Conservation (phyloP, 163 green algal species). For the Trebouxiophyceae sp. region DNA sequence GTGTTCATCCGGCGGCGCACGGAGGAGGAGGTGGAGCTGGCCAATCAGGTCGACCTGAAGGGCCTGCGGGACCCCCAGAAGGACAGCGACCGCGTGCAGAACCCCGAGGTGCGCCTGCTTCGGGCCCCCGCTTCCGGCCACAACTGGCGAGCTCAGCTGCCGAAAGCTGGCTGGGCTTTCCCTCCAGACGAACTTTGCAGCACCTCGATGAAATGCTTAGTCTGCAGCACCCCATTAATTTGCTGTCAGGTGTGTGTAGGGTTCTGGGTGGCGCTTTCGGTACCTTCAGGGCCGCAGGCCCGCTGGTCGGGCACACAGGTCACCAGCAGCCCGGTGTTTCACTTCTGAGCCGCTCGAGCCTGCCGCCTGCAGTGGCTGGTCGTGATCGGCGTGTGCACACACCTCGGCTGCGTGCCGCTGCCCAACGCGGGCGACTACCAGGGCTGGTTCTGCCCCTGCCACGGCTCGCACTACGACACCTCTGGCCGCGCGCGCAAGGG, state of each 20-base stretch:
- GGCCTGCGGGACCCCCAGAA: slow-evolving; percentile 87
- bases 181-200: too few species aligned
- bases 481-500: slow-evolving; percentile 91
- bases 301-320: too few species aligned
- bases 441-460: slow-evolving; percentile 99
- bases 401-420: slow-evolving; percentile 98
- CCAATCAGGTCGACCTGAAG: slow-evolving; percentile 60
- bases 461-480: slow-evolving; percentile 97
- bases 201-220: too few species aligned
- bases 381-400: slow-evolving; percentile 97
- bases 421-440: slow-evolving; percentile 97
- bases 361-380: slow-evolving; percentile 97
- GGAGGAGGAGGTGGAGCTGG: slow-evolving; percentile 77
- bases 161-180: too few species aligned
- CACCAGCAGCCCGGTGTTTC: too few species aligned
- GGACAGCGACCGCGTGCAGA: slow-evolving; percentile 68
- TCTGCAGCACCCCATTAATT: too few species aligned
- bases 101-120: slow-evolving; percentile 69
- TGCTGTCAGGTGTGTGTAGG: too few species aligned
- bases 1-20: slow-evolving; percentile 95
- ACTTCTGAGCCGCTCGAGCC: too few species aligned
- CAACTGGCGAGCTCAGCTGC: not conserved
- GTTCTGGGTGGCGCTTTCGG: too few species aligned
- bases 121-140: too few species aligned
- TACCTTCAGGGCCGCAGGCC: too few species aligned